phyloP scores from a whole-genome alignment of 2,329 filamentous ascomycete species.

The Fusarium ramigenum region DNA sequence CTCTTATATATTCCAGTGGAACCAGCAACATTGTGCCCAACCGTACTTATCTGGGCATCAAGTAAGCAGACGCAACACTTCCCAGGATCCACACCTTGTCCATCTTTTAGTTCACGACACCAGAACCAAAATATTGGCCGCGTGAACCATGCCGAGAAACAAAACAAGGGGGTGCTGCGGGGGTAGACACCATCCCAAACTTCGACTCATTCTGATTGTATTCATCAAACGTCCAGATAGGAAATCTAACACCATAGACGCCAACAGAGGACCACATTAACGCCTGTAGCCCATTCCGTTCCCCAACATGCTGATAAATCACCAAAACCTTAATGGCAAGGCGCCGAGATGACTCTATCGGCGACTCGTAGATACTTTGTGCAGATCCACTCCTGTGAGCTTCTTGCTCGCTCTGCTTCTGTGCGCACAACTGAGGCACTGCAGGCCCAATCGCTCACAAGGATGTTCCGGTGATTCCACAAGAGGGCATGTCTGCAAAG shows the following conservation, averaged over 20 bases:
- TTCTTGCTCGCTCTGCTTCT: not conserved
- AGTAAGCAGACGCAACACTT: constrained; percentile 10
- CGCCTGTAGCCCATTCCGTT: not conserved
- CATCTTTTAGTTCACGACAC: constrained; percentile 16
- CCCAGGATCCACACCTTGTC: constrained; percentile 14
- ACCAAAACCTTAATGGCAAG: not conserved
- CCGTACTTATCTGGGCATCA: constrained; percentile 1
- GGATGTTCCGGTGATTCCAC: not conserved
- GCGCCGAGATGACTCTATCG: constrained; percentile 16
- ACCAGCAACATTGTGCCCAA: not conserved
- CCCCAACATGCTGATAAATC: constrained; percentile 22
- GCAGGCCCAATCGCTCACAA: constrained; percentile 4
- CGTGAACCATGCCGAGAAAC: constrained; percentile 27
- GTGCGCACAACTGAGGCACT: not conserved
- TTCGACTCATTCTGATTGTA: constrained; percentile 22
- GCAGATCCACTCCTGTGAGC: constrained; percentile 20
- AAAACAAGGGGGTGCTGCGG: constrained; percentile 10
- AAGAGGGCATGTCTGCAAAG: not conserved
- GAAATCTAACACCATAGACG: not conserved
- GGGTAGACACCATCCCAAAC: constrained; percentile 20
- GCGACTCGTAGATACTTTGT: constrained; percentile 1
- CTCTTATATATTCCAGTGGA: constrained; percentile 26
- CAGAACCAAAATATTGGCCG: constrained; percentile 10
- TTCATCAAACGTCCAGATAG: not conserved
- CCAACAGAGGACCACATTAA: not conserved